Evolutionary conservation across 2,329 filamentous ascomycete genomes (phyloP), one percentile per base, ranked within the genome.

Genomic region (Aspergillus luchuensis): DNA sequence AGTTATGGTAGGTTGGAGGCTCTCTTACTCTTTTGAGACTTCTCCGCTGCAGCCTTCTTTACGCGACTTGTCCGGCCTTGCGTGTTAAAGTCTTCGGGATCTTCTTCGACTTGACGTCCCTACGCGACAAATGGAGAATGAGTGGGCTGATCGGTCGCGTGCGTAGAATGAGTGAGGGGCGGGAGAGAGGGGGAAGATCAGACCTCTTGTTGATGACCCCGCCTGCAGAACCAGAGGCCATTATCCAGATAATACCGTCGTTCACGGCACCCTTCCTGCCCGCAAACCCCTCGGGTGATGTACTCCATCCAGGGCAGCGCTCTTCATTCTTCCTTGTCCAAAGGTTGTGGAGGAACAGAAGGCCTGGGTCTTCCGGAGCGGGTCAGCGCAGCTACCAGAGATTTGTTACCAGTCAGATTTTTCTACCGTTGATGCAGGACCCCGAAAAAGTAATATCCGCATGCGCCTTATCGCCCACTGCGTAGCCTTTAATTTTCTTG

Each of bases 151-250:
- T 53, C 43, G 57, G 38, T 38, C 50, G 23, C 50, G 41, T 30
- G 50, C 28, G 15, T 19, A 28, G 30, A 43, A 8, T 21, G 36
- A 33, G 60, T 21, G 36, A 45, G 60, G 66, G 25, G 56, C 28
- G 50, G 57, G 45, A 28, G 50, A 19, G 56, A 45, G 25, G 56
- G 48, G 30, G 30, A 48, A 52, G 38, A 47, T 52, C 75, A 63
- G 78, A 91, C 90, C 78, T 91, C 87, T 67, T 93, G 88, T 67
- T 89, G 86, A 79, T 96, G 92, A 33, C 91, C 91, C 66, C 91
- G 88, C 64, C 89, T 83, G 76, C 92, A 96, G 74, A 91, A 96
- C 63, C 88, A 86, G 60, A 89, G 84, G 3, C 91, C 91, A 75
- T 90, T 90, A 66, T 92, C 87, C 33, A 88, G 80, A 71, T 91